A percentile compares a stretch with the other conserved stretches of the same genome.
Conservation (phyloP, 108 stramenopile species). For the Schizochytrium sp. region DNA sequence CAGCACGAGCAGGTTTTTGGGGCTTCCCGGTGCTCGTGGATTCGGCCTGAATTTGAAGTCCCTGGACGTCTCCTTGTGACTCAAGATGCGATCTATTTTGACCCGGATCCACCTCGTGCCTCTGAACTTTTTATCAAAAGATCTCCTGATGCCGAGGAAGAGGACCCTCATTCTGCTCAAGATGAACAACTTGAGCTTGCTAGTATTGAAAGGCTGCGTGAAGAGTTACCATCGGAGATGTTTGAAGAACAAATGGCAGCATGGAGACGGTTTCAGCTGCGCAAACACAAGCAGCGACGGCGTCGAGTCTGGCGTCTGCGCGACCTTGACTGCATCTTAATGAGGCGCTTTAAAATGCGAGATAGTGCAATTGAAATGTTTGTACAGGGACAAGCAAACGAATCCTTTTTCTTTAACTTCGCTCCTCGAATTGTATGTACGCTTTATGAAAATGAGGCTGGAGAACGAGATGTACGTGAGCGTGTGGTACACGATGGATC, state of each 20-base stretch:
- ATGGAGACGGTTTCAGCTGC: conserved; percentile 28
- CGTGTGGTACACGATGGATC: not conserved
- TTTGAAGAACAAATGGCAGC: conserved; percentile 9
- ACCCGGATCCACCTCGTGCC: conserved; percentile 40
- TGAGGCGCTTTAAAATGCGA: conserved; percentile 11
- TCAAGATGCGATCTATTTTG: conserved; percentile 51
- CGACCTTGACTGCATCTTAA: conserved; percentile 26
- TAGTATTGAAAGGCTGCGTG: not conserved
- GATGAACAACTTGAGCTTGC: conserved; percentile 12
- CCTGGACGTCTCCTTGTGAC: conserved; percentile 54
- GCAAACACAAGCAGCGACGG: conserved; percentile 14
- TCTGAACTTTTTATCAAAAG: not conserved
- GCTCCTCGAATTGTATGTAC: not conserved
- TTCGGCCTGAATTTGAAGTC: conserved; percentile 43
- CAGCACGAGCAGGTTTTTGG: conserved; percentile 24
- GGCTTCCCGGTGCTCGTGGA: conserved; percentile 19
- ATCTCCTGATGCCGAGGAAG: not conserved
- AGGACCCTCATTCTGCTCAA: not conserved
- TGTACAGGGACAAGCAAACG: conserved; percentile 28
- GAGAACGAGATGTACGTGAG: conserved; percentile 40
- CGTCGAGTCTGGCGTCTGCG: conserved; percentile 42
- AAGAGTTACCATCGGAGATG: not conserved
- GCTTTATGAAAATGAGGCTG: not conserved
- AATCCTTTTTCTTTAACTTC: conserved; percentile 46
- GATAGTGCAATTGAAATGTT: conserved; percentile 56